These are phyloP conservation scores for Globisporangium lucens DNA, from an alignment of 352 stramenopile species.

Conservation along the genomic window DNA sequence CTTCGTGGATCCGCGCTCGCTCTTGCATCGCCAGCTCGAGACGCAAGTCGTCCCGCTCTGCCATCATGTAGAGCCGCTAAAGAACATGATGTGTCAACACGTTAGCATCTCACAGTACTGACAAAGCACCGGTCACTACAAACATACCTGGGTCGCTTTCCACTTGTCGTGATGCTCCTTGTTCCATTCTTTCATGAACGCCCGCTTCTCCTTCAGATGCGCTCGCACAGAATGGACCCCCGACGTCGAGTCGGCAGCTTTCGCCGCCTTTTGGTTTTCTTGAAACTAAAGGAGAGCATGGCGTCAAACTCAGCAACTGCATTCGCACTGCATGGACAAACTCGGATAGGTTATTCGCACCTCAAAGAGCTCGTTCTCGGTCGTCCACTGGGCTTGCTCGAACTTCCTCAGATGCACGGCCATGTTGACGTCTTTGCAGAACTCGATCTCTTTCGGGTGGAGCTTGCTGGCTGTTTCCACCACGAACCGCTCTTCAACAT, in stretches of 20 bases:
- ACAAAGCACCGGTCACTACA: neutral
- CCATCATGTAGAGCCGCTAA: constrained; percentile 30
- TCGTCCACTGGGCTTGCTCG: constrained; percentile 49
- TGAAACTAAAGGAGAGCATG: constrained; percentile 23
- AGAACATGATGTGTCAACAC: neutral
- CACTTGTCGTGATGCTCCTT: constrained; percentile 47
- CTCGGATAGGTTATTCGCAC: constrained; percentile 19
- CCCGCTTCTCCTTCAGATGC: constrained; percentile 55
- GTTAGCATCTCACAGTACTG: neutral
- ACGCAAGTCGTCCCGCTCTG: constrained; percentile 49
- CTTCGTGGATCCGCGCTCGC: constrained; percentile 29
- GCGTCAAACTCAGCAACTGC: neutral
- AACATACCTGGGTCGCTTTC: constrained; percentile 50
- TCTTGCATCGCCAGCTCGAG: constrained; percentile 62
- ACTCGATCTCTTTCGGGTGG: constrained; percentile 41
- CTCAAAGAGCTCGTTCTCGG: constrained; percentile 41
- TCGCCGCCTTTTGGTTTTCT: constrained; percentile 23
- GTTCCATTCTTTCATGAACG: constrained; percentile 67
- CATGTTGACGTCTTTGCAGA: constrained; percentile 71
- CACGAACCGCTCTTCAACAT: constrained; percentile 61
- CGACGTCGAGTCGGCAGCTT: constrained; percentile 21
- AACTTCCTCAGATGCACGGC: constrained; percentile 62
- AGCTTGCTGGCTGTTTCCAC: constrained; percentile 35
- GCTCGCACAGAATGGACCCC: constrained; percentile 30
- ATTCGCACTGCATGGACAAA: neutral